phyloP scores from a whole-genome alignment of 306 rosid species.

The Alnus glutinosa region DNA sequence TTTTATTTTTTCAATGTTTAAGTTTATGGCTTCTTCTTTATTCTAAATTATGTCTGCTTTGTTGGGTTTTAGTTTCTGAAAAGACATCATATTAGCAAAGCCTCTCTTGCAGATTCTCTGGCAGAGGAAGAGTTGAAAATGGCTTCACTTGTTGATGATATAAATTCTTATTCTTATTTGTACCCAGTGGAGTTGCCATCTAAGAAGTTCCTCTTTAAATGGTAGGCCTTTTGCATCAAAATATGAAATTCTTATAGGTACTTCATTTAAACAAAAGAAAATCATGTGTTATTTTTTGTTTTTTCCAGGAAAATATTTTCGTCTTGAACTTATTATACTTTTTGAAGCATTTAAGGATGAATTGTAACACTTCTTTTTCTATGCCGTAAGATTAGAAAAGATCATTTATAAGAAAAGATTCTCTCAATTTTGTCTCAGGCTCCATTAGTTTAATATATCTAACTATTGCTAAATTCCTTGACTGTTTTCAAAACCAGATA shows the following conservation, averaged over 20 bases:
- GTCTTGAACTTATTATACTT: not conserved
- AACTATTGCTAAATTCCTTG: not conserved
- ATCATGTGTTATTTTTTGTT: not conserved
- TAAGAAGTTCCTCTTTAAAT: slow-evolving; percentile 65
- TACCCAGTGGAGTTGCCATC: slow-evolving; percentile 82
- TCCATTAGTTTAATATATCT: not conserved
- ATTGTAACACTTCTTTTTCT: not conserved
- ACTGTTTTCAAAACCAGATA: not conserved
- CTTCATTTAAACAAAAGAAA: not conserved
- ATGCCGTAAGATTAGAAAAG: not conserved
- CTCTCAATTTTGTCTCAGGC: not conserved
- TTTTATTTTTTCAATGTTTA: not conserved
- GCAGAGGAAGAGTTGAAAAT: slow-evolving; percentile 68
- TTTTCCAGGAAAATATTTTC: not conserved
- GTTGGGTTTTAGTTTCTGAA: not conserved
- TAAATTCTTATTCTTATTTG: slow-evolving; percentile 76
- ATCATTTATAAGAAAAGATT: not conserved
- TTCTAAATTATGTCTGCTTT: no score
- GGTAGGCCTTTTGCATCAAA: slow-evolving; percentile 46
- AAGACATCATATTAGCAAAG: not conserved
- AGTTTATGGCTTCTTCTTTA: no score
- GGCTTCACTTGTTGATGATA: slow-evolving; percentile 66
- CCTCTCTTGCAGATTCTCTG: slow-evolving; percentile 53
- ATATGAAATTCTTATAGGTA: not conserved
- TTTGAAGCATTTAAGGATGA: not conserved